Evolutionary conservation across 1,284 basidiomycete species (phyloP), one percentile per base, ranked within the genome.

Genomic region (Amylostereum areolatum): DNA sequence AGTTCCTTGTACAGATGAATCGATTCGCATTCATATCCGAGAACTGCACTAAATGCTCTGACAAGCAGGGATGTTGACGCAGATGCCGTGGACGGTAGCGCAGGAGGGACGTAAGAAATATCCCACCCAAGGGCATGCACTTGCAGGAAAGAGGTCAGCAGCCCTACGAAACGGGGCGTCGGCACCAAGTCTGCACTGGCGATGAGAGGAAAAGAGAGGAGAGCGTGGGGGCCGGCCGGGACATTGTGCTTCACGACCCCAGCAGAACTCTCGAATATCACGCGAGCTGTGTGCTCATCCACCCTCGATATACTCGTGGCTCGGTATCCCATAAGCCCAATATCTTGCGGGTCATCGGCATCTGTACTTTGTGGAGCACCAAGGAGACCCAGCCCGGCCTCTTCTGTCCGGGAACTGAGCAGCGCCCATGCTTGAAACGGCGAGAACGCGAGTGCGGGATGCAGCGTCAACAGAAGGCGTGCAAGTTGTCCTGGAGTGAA

Each of bases 381-480:
- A 0, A 85, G 67, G 32, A 72, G 64, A 3, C 78, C 79, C 0
- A 83, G 61, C 0, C 76, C 80, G 11, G 66, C 68, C 46, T 81
- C 77, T 49, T 77, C 70, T 3, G 71, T 70, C 50, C 81, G 78
- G 32, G 72, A 65, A 43, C 74, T 73, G 12, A 85, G 73, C 52
- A 80, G 66, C 2, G 76, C 78, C 81, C 81, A 85, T 9, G 76
- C 78, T 42, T 78, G 71, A 57, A 79, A 75, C 3, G 79, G 71
- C 4, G 78, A 75, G 54, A 78, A 66, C 7, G 73, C 62, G 30
- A 85, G 66, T 0, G 63, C 72, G 0, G 81, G 81, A 57, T 85
- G 79, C 12, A 85, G 66, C 1, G 72, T 71, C 18, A 83, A 60
- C 18, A 83, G 53, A 1, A 83, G 60, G 10, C 77, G 67, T 1